These are phyloP conservation scores for Silene noctiflora DNA, from an alignment of 179 eudicot genomes.

Conservation along the genomic window DNA sequence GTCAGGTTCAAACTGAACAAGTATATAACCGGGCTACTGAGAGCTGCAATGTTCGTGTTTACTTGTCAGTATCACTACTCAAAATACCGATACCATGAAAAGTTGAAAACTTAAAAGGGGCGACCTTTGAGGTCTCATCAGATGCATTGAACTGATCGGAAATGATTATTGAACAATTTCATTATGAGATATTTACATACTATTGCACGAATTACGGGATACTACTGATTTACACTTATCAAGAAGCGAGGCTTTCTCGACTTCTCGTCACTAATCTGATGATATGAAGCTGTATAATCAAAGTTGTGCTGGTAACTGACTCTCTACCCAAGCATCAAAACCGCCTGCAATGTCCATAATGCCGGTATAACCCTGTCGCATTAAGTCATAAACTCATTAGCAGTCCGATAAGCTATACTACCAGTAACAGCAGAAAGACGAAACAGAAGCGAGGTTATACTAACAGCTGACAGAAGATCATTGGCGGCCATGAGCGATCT, in stretches of 20 bases:
- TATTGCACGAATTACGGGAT: not conserved
- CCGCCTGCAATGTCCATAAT: constrained; percentile 69
- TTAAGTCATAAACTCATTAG: not conserved
- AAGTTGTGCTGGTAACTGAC: constrained; percentile 41
- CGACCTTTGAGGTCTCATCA: too few relatives aligned
- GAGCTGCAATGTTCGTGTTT: too few relatives aligned
- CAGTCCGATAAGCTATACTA: not conserved
- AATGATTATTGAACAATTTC: too few relatives aligned
- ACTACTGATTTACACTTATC: not conserved
- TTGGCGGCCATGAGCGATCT: constrained; percentile 74
- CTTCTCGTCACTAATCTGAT: not conserved
- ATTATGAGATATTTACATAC: not conserved
- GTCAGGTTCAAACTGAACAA: too few relatives aligned
- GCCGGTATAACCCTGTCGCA: constrained; percentile 57
- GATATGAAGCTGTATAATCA: not conserved
- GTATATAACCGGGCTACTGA: too few relatives aligned
- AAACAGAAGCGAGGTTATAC: constrained; percentile 16
- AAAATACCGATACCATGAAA: too few relatives aligned
- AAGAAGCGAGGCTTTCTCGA: not conserved
- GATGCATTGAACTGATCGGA: too few relatives aligned
- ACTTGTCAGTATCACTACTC: too few relatives aligned
- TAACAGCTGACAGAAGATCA: constrained; percentile 69
- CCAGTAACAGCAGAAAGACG: not conserved
- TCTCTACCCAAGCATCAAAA: constrained; percentile 59
- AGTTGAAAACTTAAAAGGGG: too few relatives aligned